These are phyloP conservation scores for Wickerhamomyces sp. DNA, from an alignment of 1,139 yeast genomes.

Conservation along the genomic window DNA sequence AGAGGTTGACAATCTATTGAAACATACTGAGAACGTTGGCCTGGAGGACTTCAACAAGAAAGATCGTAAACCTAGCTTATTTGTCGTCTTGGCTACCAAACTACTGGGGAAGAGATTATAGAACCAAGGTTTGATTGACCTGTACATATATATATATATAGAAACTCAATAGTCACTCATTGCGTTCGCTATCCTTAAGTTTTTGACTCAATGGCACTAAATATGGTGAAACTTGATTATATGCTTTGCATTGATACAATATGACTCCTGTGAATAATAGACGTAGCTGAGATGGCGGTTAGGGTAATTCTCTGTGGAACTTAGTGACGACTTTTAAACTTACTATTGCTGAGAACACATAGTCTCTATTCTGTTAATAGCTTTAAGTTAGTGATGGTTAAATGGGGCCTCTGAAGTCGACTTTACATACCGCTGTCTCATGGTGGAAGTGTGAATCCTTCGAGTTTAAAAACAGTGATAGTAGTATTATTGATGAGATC, in stretches of 20 bases:
- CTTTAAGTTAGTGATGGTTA: not conserved
- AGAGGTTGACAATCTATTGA: conserved; percentile 61
- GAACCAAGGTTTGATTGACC: not conserved
- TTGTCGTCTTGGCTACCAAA: conserved; percentile 62
- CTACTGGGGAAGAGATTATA: conserved; percentile 51
- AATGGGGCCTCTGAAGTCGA: not conserved
- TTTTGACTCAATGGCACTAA: not conserved
- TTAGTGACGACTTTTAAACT: not conserved
- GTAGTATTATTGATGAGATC: not conserved
- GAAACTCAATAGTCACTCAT: not conserved
- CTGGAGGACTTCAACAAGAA: conserved; percentile 57
- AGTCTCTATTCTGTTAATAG: not conserved
- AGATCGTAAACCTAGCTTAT: conserved; percentile 53
- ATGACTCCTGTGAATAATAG: not conserved
- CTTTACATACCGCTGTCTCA: not conserved
- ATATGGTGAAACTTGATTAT: not conserved
- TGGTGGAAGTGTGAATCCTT: not conserved
- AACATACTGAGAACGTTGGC: conserved; percentile 45
- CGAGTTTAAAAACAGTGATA: not conserved
- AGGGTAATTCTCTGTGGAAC: too few species aligned
- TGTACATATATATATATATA: too few species aligned
- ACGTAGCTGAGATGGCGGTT: not conserved
- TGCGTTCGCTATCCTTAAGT: conserved; percentile 4
- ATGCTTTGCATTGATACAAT: conserved; percentile 3
- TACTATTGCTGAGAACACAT: not conserved